These are phyloP conservation scores for Blastomyces parvus DNA, from an alignment of 2,329 filamentous ascomycete genomes.

Conservation along the genomic window DNA sequence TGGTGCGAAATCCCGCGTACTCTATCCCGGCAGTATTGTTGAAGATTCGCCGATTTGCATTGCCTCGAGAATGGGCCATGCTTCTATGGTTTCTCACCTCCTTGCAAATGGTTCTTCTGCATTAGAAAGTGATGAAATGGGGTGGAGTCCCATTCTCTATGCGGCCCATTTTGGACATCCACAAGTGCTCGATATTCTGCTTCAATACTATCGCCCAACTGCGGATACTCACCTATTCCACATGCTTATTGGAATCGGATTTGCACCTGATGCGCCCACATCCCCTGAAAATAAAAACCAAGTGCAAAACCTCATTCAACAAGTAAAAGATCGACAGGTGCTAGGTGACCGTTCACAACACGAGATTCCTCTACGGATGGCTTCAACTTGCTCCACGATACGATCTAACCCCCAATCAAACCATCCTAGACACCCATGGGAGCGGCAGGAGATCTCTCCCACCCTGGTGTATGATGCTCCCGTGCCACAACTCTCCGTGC, in stretches of 20 bases:
- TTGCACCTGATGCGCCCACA: conserved; percentile 20
- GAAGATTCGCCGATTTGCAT: conserved; percentile 34
- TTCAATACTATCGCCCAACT: conserved; percentile 19
- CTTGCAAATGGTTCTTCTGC: conserved; percentile 28
- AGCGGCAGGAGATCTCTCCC: not conserved
- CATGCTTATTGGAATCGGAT: conserved; percentile 17
- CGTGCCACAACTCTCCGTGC: not conserved
- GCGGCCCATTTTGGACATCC: conserved; percentile 32
- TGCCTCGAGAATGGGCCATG: conserved; percentile 29
- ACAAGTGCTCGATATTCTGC: conserved; percentile 27
- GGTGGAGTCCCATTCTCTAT: conserved; percentile 32
- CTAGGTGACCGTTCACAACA: not conserved
- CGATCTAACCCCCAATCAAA: not conserved
- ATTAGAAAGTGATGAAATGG: conserved; percentile 27
- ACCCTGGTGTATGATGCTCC: not conserved
- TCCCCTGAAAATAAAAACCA: conserved; percentile 13
- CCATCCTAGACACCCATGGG: not conserved
- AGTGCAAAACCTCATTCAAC: conserved; percentile 8
- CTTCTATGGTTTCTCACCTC: conserved; percentile 25
- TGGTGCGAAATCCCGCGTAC: conserved; percentile 24
- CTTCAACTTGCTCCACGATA: not conserved
- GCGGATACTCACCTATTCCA: conserved; percentile 11
- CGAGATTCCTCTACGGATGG: not conserved
- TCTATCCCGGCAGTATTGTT: conserved; percentile 19
- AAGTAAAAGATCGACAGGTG: not conserved